Evolutionary conservation across 768 basidiomycete species (phyloP), one percentile per base, ranked within the genome.

Genomic region (Cystofilobasidium capitatum): DNA sequence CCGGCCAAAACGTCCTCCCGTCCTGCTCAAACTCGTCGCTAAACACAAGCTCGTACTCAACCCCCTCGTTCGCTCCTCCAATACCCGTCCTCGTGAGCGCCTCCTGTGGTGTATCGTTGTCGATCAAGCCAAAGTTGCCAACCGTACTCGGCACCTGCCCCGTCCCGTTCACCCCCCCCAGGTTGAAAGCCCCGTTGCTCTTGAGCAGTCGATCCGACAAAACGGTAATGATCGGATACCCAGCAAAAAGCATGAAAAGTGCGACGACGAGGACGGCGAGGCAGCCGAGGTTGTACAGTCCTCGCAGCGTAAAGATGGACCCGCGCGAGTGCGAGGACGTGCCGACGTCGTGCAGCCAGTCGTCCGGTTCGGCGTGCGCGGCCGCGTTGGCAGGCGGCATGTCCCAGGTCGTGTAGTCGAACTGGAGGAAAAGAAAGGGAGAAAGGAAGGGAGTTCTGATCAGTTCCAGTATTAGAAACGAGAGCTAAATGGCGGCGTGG

Each of bases 161-260:
- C 0, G 87, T 81, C 20, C 78, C 83, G 73, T 98, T 98, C 71
- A 89, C 86, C 4, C 88, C 88, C 24, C 92, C 93, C n/a, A 93
- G 80, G 14, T 93, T 93, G 78, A 85, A 92, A 13, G 88, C 88
- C 73, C 78, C 79, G 37, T 72, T 66, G 22, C 71, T 75, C 10
- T 40, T 70, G 1, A 67, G 66, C 3, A 26, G 14, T 13, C 76
- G 73, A 1, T 66, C 51, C 3, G 70, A 70, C 73, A 82, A 82
- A 70, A 82, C 83, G 60, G 81, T 79, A 67, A 91, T 83, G 74
- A 96, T 85, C 16, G 94, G 94, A 73, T 89, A 96, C 37, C 88
- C 91, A 24, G 86, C 87, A 72, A 88, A 87, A 37, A 87, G 80
- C 60, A 62, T 68, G 39, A 68, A 45, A 26, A 61, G 49, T 1